A percentile compares a stretch with the other conserved stretches of the same genome.
Conservation (phyloP, 73 alveolate genomes). For the Symbiodinium pilosum region DNA sequence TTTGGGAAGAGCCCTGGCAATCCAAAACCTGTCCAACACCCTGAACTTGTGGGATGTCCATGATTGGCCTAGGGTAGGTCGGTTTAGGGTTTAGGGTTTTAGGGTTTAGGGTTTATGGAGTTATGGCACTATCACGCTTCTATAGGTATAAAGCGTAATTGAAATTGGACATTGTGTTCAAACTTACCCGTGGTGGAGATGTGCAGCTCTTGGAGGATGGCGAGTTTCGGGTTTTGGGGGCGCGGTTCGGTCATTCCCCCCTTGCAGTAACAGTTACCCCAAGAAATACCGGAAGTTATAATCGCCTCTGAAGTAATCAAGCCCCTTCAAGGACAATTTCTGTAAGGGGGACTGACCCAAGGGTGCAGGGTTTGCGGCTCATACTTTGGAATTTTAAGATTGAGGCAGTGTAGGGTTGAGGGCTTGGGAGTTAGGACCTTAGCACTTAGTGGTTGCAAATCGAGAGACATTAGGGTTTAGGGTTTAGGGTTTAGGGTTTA, state of each 20-base stretch:
- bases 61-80: neutral
- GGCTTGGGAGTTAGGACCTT: no score
- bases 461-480: no score
- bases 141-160: neutral
- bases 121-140: neutral
- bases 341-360: no score
- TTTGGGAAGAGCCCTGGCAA: neutral
- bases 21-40: neutral
- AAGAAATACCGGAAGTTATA: neutral
- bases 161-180: neutral
- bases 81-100: neutral
- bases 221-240: neutral
- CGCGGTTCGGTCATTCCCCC: neutral
- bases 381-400: no score
- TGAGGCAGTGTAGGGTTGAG: no score
- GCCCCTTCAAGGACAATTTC: no score
- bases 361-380: no score
- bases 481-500: no score
- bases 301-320: no score
- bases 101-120: neutral
- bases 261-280: neutral
- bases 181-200: neutral
- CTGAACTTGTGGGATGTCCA: no score
- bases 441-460: no score
- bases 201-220: neutral